These are phyloP conservation scores for Mrakia gelida DNA, from an alignment of 768 basidiomycete genomes.

Conservation along the genomic window DNA sequence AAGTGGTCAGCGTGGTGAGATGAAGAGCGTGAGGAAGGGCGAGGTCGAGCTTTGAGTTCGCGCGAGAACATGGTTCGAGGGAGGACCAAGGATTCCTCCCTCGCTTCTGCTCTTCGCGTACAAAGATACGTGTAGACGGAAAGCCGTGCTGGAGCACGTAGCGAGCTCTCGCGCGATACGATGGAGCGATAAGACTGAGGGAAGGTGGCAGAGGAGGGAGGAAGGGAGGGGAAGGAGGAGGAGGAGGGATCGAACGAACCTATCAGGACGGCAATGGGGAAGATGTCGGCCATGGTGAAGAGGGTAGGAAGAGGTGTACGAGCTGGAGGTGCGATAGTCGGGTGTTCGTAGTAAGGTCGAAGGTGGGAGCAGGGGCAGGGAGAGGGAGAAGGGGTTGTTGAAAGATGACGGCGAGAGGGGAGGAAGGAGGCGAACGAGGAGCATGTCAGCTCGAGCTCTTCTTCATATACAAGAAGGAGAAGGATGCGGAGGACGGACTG, in stretches of 20 bases:
- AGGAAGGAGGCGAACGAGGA: background rate
- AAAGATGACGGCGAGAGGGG: background rate
- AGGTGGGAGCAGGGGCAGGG: background rate
- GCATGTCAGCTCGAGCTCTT: background rate
- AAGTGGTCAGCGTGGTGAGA: background rate
- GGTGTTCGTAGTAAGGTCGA: background rate
- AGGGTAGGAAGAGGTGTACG: background rate
- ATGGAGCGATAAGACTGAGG: background rate
- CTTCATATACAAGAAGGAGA: background rate
- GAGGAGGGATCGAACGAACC: constrained; percentile 14
- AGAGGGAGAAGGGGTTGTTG: background rate
- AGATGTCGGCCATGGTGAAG: constrained; percentile 32
- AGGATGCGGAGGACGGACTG: background rate
- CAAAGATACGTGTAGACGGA: background rate
- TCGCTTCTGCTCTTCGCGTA: background rate
- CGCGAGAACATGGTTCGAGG: background rate
- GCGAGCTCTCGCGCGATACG: background rate
- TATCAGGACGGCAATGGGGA: constrained; percentile 33
- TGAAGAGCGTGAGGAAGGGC: background rate
- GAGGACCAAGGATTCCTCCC: background rate
- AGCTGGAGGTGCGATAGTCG: background rate
- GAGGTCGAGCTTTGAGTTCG: background rate
- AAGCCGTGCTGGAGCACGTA: too few species aligned
- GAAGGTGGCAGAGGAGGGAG: too few species aligned
- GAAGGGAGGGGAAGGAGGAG: background rate